Base-by-base conservation (phyloP, 1,284 basidiomycete species). In the Cerrena zonata region DNA sequence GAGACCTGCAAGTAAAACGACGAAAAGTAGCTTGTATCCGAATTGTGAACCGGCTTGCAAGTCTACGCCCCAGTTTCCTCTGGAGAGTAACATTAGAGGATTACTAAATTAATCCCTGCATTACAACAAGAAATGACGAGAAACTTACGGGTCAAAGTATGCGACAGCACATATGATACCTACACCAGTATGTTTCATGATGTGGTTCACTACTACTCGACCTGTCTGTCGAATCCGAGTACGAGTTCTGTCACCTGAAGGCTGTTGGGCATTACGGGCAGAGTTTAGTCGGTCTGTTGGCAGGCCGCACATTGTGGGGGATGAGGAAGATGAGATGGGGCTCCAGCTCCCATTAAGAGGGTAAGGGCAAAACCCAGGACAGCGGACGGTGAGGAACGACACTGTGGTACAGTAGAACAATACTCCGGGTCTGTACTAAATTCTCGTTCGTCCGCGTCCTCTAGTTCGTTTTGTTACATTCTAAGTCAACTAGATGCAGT, bases 11-110 rank as follows among this genome's bases (percentile, higher is more conserved):
- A 95, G 63, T 2, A 96, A 76, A 11, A 96, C 84, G 45, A 95
- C 78, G 63, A 94, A 94, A 37, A 96, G 77, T 26, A 95, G 77
- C 57, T 84, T 81, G 73, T 94, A 95, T 0, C 92, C 92, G 63
- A 78, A 90, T 55, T 80, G 65, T 5, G 86, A 83, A 11, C 88
- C 89, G 5, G 86, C 86, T 63, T 84, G 78, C 19, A 89, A 68
- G 64, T 88, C 86, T 13, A 87, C 85, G 7, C 80, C 80, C 86
- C 86, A 89, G 61, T 87, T 87, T 27, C 84, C 84, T 12, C 82
- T 84, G 53, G 15, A 7, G n/a, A n/a, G n/a, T n/a, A n/a, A n/a
- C n/a, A n/a, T n/a, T n/a, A n/a, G n/a, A 7, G 12, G 12, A 11
- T 7, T n/a, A 43, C 40, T 39, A 37, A 24, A 27, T 43, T 39